A percentile compares a stretch with the other conserved stretches of the same genome.
Conservation (phyloP, 2,329 filamentous ascomycete genomes). For the Mollisia scopiformis region DNA sequence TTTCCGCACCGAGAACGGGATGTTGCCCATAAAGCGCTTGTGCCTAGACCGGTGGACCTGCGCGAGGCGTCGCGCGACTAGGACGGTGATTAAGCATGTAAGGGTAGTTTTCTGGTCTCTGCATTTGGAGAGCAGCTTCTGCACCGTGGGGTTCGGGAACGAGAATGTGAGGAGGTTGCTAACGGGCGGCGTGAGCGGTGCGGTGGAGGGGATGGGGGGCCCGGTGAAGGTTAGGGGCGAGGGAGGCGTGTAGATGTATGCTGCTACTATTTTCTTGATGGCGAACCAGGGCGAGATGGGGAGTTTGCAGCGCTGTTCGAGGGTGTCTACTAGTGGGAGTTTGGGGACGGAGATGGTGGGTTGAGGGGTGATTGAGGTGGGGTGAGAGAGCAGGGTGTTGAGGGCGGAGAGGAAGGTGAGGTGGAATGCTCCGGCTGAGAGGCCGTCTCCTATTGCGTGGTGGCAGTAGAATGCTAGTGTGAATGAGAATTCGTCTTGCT, state of each 20-base stretch:
- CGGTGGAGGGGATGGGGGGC: constrained; percentile 6
- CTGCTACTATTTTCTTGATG: constrained; percentile 44
- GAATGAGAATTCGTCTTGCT: constrained; percentile 4
- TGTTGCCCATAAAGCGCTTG: constrained; percentile 10
- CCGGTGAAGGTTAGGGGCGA: constrained; percentile 18
- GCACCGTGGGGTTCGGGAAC: constrained; percentile 5
- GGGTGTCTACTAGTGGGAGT: constrained; percentile 21
- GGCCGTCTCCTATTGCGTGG: constrained; percentile 56
- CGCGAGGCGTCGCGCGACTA: constrained; percentile 19
- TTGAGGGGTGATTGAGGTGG: neutral
- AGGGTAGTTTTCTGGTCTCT: constrained; percentile 23
- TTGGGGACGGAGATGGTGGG: constrained; percentile 30
- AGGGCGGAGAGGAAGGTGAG: constrained; percentile 48
- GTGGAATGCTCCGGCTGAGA: constrained; percentile 53
- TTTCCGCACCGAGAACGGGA: constrained; percentile 20
- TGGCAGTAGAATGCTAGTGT: constrained; percentile 51
- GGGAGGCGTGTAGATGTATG: constrained; percentile 33
- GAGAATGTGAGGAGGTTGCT: constrained; percentile 13
- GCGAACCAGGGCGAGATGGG: constrained; percentile 45
- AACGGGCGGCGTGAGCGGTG: constrained; percentile 6
- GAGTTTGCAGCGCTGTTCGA: constrained; percentile 30
- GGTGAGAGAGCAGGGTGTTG: constrained; percentile 24
- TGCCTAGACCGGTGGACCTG: constrained; percentile 22
- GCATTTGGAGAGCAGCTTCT: constrained; percentile 19
- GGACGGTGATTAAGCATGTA: constrained; percentile 22